Evolutionary conservation across 2,329 filamentous ascomycete genomes (phyloP), one percentile per base, ranked within the genome.

Genomic region (Coniochaeta sp.): DNA sequence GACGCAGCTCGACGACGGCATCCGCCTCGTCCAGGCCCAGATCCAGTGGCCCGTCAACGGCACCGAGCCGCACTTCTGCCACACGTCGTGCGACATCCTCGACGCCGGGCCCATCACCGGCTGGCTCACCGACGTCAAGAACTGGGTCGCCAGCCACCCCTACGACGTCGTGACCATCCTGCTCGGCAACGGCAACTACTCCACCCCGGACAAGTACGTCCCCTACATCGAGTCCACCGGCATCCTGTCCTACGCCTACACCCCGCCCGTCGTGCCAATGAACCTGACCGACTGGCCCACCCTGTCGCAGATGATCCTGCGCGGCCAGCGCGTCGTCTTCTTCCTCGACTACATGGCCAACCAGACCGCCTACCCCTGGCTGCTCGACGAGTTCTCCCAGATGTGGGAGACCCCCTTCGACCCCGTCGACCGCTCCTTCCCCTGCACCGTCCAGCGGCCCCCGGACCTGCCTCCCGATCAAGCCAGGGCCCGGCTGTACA

Each of bases 381-480:
- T 96, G 47, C 79, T 96, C 44, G 90, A 96, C 72, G 82, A 97
- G 73, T 97, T 96, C 76, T 84, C 83, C 6, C 89, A 96, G 69
- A 83, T 96, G 76, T 96, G 90, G 90, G 91, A 97, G 76, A 93
- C 92, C 0, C 90, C 90, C 0, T 97, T 96, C 71, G 90, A 91
- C 59, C 91, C 85, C 3, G 69, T 73, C 17, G 72, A 85, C 69
- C 75, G 75, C 57, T 71, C 73, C 0, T 96, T 96, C 71, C 91
- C 92, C 0, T 97, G 93, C 76, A 86, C 78, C 0, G 80, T 87
- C 40, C 85, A 96, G 70, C 87, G 93, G 0, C 92, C 93, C 0
- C 90, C 90, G 0, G 77, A 83, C 50, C 76, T 96, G 61, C 68
- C 76, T 2, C 68, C 71, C 0, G 74, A 80, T 1, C 79, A 83